Evolutionary conservation across 768 basidiomycete species (phyloP), one percentile per base, ranked within the genome.

Genomic region (Phylloporus rhodoxanthus): DNA sequence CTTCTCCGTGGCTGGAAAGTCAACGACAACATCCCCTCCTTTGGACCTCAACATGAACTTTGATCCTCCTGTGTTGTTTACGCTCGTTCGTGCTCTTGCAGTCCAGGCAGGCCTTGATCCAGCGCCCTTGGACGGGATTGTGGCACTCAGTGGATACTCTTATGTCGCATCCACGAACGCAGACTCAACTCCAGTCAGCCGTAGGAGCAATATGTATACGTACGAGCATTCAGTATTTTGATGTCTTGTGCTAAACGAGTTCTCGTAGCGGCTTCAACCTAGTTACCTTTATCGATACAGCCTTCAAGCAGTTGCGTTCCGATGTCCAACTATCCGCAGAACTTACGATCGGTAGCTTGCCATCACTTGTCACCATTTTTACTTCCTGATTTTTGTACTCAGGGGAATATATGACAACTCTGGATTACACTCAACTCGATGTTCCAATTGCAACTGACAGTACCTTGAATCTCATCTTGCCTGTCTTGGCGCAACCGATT

Each of bases 401-500:
- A 82, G 85, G 85, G 26, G 73, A 82, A 36, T 88, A 87, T 55
- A 52, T 67, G 40, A 87, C 86, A 4, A 75, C 75, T 7, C 63
- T 89, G 47, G 66, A 75, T n/a, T 85, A 83, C 59, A 74, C 72
- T 6, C 86, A 89, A 58, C 57, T 58, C 23, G 63, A 62, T 37
- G 74, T 89, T 15, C 74, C 79, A 1, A 82, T 79, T 15, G 59
- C 66, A 21, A 87, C 86, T 0, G 86, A 87, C 59, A 60, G 73
- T 15, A 80, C 72, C 38, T 69, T 88, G 48, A 71, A 84, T 53
- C 64, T 84, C 30, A 78, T 88, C 45, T 70, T 89, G 6, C 86
- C 85, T 6, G 59, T 84, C 36, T 75, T 89, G 50, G 86, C 86
- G 0, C 72, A 78, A 45, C 86, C 86, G 4, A 86, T 89, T 48